Evolutionary conservation across 352 stramenopile genomes (phyloP).

Genomic region (Nothophytophthora sp.): DNA sequence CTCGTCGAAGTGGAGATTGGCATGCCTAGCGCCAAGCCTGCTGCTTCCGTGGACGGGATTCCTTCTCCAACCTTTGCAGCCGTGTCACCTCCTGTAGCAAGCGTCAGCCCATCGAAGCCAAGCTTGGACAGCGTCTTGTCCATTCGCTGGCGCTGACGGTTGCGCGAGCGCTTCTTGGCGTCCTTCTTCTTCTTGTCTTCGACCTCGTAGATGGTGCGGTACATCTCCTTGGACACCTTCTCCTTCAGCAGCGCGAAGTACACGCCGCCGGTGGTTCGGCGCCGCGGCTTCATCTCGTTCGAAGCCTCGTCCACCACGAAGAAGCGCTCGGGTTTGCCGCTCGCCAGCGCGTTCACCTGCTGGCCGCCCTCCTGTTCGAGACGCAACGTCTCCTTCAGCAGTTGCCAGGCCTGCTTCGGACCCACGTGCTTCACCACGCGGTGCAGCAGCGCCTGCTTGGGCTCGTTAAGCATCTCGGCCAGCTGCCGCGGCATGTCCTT

Average conservation of each 20-base stretch:
- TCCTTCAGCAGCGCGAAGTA: slow-evolving; percentile 72
- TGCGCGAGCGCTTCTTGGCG: slow-evolving; percentile 53
- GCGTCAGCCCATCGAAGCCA: slow-evolving; percentile 51
- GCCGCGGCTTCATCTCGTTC: slow-evolving; percentile 43
- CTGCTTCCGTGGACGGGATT: no score
- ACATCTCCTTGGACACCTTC: slow-evolving; percentile 63
- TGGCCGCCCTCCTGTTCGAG: slow-evolving; percentile 67
- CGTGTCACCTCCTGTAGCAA: slow-evolving; percentile 12
- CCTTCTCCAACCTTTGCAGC: neutral
- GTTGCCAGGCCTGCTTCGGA: slow-evolving; percentile 54
- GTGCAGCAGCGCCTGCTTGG: slow-evolving; percentile 69
- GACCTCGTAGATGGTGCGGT: slow-evolving; percentile 76
- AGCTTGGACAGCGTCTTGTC: slow-evolving; percentile 62
- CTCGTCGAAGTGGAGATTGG: neutral
- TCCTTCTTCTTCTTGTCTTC: slow-evolving; percentile 79
- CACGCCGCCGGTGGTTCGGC: slow-evolving; percentile 71
- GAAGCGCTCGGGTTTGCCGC: slow-evolving; percentile 50
- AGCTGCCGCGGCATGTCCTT: slow-evolving; percentile 59
- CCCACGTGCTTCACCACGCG: slow-evolving; percentile 72
- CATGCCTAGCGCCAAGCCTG: no score
- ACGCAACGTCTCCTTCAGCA: slow-evolving; percentile 65
- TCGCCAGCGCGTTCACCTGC: slow-evolving; percentile 48
- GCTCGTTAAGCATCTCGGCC: slow-evolving; percentile 59
- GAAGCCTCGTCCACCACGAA: slow-evolving; percentile 40
- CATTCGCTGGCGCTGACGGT: slow-evolving; percentile 53